phyloP scores from a whole-genome alignment of 257 asterid genomes.

The Petunia secreta region DNA sequence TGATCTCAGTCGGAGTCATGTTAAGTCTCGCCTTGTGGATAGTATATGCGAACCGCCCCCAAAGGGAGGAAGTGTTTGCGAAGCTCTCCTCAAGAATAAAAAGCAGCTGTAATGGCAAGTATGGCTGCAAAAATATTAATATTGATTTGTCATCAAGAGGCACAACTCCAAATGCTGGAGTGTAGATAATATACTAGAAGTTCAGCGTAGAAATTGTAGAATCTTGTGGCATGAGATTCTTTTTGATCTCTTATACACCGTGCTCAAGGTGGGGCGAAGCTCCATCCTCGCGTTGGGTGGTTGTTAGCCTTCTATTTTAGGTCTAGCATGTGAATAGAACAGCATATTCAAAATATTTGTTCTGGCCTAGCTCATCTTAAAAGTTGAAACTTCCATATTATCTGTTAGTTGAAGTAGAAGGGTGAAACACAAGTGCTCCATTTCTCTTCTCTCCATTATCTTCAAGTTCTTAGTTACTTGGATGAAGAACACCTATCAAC shows the following conservation, averaged over 20 bases:
- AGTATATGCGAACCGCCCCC: constrained; percentile 98
- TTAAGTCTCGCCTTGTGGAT: constrained; percentile 91
- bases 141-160: constrained; percentile 38
- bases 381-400: too few species aligned
- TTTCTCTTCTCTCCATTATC: too few species aligned
- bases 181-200: constrained; percentile 37
- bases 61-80: constrained; percentile 98
- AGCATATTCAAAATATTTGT: background rate
- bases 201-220: constrained; percentile 17
- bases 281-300: constrained; percentile 47
- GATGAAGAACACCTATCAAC: too few species aligned
- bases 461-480: too few species aligned
- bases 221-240: constrained; percentile 27
- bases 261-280: constrained; percentile 68
- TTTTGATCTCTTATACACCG: constrained; percentile 36
- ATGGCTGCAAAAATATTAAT: constrained; percentile 21
- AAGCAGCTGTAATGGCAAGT: constrained; percentile 55
- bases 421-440: too few species aligned
- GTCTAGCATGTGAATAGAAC: background rate
- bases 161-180: constrained; percentile 52
- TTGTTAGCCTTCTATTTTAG: constrained; percentile 1
- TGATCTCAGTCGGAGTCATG: constrained; percentile 91
- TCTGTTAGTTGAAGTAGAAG: too few species aligned
- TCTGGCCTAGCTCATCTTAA: too few species aligned
- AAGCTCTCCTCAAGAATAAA: constrained; percentile 59